Evolutionary conservation across 345 rosid species (phyloP).

Genomic region (Corchorus capsularis): DNA sequence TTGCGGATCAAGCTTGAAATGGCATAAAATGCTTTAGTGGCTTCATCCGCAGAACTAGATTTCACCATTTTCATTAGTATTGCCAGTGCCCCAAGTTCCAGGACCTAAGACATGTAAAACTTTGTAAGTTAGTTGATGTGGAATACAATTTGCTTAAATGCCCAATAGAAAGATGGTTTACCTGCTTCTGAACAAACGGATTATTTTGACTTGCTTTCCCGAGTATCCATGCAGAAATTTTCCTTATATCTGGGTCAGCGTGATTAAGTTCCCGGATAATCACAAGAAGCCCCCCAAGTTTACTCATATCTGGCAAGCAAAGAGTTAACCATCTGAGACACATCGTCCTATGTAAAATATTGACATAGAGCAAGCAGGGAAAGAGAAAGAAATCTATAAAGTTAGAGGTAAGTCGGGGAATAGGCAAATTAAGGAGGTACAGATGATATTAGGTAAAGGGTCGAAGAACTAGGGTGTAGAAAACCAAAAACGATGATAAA

Average conservation of each 20-base stretch:
- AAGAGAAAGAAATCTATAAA: background rate
- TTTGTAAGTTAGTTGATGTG: slow-evolving; percentile 11
- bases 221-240: slow-evolving; percentile 87
- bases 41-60: slow-evolving; percentile 71
- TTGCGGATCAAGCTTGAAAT: slow-evolving; percentile 79
- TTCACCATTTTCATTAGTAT: slow-evolving; percentile 71
- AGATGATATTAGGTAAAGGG: background rate
- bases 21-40: slow-evolving; percentile 86
- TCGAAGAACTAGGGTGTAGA: background rate
- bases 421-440: too few species aligned
- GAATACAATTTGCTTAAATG: slow-evolving; percentile 3
- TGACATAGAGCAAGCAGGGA: background rate
- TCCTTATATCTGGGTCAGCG: slow-evolving; percentile 66
- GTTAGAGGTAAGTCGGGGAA: background rate
- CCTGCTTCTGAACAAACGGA: slow-evolving; percentile 83
- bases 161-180: slow-evolving; percentile 18
- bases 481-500: background rate
- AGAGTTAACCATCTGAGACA: slow-evolving; percentile 10
- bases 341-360: background rate
- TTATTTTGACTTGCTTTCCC: slow-evolving; percentile 94
- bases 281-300: slow-evolving; percentile 71
- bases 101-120: slow-evolving; percentile 46
- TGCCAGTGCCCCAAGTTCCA: slow-evolving; percentile 68
- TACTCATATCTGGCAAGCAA: slow-evolving; percentile 63
- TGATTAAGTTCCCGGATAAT: slow-evolving; percentile 64